These are phyloP conservation scores for Coccomyxa subellipsoidea DNA, from an alignment of 163 green algal species.

Conservation along the genomic window DNA sequence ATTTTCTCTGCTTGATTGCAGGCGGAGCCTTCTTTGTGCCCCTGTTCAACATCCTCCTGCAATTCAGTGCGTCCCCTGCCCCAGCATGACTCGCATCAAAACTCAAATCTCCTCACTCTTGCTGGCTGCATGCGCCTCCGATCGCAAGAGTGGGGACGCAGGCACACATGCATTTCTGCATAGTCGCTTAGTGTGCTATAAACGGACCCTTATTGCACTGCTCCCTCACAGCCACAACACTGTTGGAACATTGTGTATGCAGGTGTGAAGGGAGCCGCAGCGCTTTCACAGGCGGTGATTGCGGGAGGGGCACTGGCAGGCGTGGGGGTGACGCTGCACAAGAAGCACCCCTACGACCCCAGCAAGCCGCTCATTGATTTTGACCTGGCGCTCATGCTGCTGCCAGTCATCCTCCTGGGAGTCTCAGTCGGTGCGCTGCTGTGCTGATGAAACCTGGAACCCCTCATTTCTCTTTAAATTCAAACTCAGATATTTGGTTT, in stretches of 20 bases:
- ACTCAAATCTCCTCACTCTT: too few relatives aligned
- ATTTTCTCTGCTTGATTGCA: too few relatives aligned
- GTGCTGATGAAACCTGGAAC: too few relatives aligned
- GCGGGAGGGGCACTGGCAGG: slow-evolving; percentile 34
- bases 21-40: slow-evolving; percentile 10
- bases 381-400: slow-evolving; percentile 42
- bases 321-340: slow-evolving; percentile 33
- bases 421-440: slow-evolving; percentile 28
- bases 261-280: slow-evolving; percentile 50
- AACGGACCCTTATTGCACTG: too few relatives aligned
- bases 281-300: slow-evolving; percentile 56
- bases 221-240: too few relatives aligned
- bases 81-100: too few relatives aligned
- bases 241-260: background rate
- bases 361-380: slow-evolving; percentile 47
- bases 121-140: too few relatives aligned
- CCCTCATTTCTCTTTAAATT: too few relatives aligned
- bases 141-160: too few relatives aligned
- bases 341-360: slow-evolving; percentile 36
- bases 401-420: slow-evolving; percentile 52
- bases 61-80: slow-evolving; percentile 11
- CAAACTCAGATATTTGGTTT: too few relatives aligned
- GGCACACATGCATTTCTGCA: too few relatives aligned
- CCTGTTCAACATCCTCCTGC: slow-evolving; percentile 9
- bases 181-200: too few relatives aligned